A percentile compares a stretch with the other conserved stretches of the same genome.
Evolutionary conservation across 78 protist species (phyloP).

Genomic region (Dictyostelium intermedium): DNA sequence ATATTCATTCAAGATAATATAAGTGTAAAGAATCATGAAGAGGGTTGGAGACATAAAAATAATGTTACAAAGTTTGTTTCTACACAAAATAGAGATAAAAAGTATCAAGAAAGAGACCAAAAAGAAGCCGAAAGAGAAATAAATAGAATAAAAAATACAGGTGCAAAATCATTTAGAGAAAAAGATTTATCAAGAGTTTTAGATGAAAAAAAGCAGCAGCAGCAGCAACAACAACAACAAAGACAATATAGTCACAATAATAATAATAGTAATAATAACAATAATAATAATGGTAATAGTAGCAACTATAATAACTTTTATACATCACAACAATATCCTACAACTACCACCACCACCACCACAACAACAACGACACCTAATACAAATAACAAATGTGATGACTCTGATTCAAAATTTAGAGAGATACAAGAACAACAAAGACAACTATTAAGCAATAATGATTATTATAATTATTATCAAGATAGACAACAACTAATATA

Average conservation of each 20-base stretch:
- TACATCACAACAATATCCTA: neutral
- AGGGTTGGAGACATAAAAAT: slow-evolving; percentile 48
- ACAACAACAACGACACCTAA: neutral
- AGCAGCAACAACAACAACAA: neutral
- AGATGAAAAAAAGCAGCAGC: neutral
- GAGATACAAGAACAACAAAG: neutral
- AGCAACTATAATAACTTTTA: too few relatives aligned
- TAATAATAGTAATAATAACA: too few relatives aligned
- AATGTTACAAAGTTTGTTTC: neutral
- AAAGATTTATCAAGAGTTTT: slow-evolving; percentile 12
- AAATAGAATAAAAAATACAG: neutral
- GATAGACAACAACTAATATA: neutral
- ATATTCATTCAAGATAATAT: slow-evolving; percentile 33
- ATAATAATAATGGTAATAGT: too few relatives aligned
- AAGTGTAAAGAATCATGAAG: slow-evolving; percentile 62
- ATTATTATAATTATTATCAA: slow-evolving; percentile 14
- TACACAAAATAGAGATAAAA: slow-evolving; percentile 19
- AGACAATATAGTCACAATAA: neutral
- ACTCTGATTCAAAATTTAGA: neutral
- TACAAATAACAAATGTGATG: neutral
- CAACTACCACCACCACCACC: neutral
- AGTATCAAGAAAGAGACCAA: neutral
- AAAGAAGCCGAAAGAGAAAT: slow-evolving; percentile 14
- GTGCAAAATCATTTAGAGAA: slow-evolving; percentile 6
- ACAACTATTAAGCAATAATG: neutral